phyloP scores from a whole-genome alignment of 805 yeast genomes.

The Yarrowia sp. region DNA sequence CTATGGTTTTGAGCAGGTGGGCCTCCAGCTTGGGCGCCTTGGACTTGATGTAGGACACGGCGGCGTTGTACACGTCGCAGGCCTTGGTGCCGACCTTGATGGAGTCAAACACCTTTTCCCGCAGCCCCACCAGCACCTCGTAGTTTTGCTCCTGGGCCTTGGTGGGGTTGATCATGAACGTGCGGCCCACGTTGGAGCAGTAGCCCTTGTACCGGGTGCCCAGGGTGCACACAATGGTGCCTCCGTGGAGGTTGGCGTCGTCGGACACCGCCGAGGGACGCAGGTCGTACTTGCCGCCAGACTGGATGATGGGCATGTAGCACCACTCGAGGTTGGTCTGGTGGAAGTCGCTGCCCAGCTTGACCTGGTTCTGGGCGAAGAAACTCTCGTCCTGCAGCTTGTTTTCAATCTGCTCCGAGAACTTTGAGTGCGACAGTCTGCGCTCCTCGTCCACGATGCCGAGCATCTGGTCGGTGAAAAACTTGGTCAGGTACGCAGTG shows the following conservation, averaged over 20 bases:
- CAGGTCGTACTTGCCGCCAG: conserved; percentile 84
- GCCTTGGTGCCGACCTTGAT: conserved; percentile 74
- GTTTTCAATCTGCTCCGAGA: conserved; percentile 78
- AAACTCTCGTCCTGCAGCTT: conserved; percentile 82
- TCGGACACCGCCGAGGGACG: conserved; percentile 82
- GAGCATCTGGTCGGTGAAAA: conserved; percentile 87
- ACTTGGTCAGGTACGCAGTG: conserved; percentile 73
- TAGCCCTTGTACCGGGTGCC: conserved; percentile 89
- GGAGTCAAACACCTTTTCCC: conserved; percentile 64
- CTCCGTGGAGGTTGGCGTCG: conserved; percentile 67
- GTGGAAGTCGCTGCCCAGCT: conserved; percentile 73
- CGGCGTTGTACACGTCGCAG: conserved; percentile 69
- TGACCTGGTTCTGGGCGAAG: conserved; percentile 62
- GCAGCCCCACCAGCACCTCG: conserved; percentile 74
- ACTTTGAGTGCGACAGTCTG: conserved; percentile 71
- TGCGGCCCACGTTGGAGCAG: conserved; percentile 86
- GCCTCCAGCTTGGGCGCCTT: conserved; percentile 70
- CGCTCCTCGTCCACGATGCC: conserved; percentile 84
- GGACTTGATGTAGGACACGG: conserved; percentile 63
- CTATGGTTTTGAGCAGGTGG: conserved; percentile 77
- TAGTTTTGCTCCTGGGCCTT: conserved; percentile 79
- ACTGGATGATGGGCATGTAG: conserved; percentile 87
- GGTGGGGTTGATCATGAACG: conserved; percentile 89
- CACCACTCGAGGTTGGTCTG: conserved; percentile 87
- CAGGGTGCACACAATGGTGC: conserved; percentile 81